Evolutionary conservation across 208 protist species (phyloP), one percentile per base, ranked within the genome.

Genomic region (Leishmania aethiopica): DNA sequence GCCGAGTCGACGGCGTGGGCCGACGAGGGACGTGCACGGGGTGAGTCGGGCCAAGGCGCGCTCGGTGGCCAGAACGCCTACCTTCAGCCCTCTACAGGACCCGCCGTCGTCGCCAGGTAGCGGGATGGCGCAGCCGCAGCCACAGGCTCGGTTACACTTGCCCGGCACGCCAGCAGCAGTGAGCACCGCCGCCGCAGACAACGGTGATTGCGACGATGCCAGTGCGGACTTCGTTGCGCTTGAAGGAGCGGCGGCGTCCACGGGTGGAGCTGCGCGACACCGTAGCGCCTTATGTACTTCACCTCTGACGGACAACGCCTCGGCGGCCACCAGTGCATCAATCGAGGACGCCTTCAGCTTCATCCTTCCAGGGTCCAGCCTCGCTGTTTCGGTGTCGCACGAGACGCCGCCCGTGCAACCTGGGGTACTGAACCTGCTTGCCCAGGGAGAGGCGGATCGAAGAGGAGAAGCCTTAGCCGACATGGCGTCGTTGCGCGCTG

Each of bases 281-380:
- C 47, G 47, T 25, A 47, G 51, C 49, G 17, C 4, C 28, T 42
- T 28, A 22, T 42, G 7, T 42, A 4, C 17, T n/a, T 77, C 32
- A 32, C 51, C 73, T 45, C 49, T 11, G 19, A 51, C 19, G n/a
- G 73, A 28, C 51, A 47, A 62, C 19, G 35, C 73, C 32, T 42
- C n/a, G 49, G 51, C 4, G 15, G 28, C 51, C 73, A 62, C 73
- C 32, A 64, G 53, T n/a, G 73, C 51, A 42, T 77, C 51, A 8
- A 62, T 78, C 22, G 57, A 78, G 75, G 81, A 88, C 60, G 57
- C 80, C 2, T 80, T 81, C 64, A 82, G 75, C 64, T 80, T 77
- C 42, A 83, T 88, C 28, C 78, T 88, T 10, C 85, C 85, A 28
- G 85, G 85, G n/a, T 86, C 78, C 49, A 86, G 82, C 32, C 78